Evolutionary conservation across 1,284 basidiomycete genomes (phyloP).

Genomic region (Neonothopanus nambi): DNA sequence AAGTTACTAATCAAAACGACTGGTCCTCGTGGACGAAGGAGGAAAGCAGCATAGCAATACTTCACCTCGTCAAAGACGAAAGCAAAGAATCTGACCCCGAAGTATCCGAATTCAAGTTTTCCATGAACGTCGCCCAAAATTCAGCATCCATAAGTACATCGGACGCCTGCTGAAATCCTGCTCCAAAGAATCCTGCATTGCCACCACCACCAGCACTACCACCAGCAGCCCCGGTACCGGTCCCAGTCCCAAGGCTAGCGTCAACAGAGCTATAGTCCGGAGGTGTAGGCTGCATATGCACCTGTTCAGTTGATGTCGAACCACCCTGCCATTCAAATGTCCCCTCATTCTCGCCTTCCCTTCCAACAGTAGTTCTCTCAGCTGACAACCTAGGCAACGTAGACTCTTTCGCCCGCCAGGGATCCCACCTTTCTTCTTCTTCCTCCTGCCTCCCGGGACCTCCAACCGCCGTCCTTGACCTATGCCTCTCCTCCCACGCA

Average conservation of each 20-base stretch:
- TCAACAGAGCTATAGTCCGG: neutral
- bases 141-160: slow-evolving; percentile 1
- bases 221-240: neutral
- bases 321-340: neutral
- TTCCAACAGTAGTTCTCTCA: slow-evolving; percentile 3
- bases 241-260: neutral
- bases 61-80: neutral
- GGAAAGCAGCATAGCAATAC: too few species aligned
- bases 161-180: neutral
- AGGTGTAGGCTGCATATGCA: neutral
- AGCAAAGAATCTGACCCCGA: neutral
- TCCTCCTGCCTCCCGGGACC: neutral
- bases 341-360: neutral
- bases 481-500: slow-evolving; percentile 29
- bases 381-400: slow-evolving; percentile 6
- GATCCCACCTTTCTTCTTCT: neutral
- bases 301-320: neutral
- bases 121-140: slow-evolving; percentile 7
- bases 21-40: too few species aligned
- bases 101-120: slow-evolving; percentile 1
- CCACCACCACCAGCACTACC: neutral
- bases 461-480: neutral
- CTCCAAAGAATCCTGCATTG: neutral
- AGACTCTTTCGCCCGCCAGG: neutral
- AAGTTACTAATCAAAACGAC: too few species aligned